phyloP scores from a whole-genome alignment of 2,329 filamentous ascomycete genomes.

The Camillea tinctor region DNA sequence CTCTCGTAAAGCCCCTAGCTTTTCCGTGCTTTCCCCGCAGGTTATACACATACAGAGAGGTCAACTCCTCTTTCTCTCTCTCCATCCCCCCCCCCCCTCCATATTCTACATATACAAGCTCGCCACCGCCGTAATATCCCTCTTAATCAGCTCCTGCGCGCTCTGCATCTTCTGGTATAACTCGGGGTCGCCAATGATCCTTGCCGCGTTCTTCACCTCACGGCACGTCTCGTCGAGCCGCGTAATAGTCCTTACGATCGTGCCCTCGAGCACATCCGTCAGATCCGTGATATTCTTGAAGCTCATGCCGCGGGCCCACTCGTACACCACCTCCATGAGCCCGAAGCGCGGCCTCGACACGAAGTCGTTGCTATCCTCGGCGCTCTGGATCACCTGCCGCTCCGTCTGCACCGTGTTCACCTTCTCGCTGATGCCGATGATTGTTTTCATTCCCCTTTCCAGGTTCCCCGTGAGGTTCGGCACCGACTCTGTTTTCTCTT shows the following conservation, averaged over 20 bases:
- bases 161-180: slow-evolving; percentile 96
- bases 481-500: slow-evolving; percentile 85
- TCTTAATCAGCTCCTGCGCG: slow-evolving; percentile 96
- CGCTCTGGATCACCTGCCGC: slow-evolving; percentile 87
- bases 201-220: slow-evolving; percentile 94
- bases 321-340: slow-evolving; percentile 95
- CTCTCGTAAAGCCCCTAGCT: too few species aligned
- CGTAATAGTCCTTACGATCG: slow-evolving; percentile 93
- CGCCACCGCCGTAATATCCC: slow-evolving; percentile 89
- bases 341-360: slow-evolving; percentile 84
- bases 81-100: too few species aligned
- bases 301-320: slow-evolving; percentile 96
- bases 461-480: slow-evolving; percentile 81
- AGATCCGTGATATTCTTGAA: slow-evolving; percentile 97
- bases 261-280: slow-evolving; percentile 95
- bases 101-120: slow-evolving; percentile 82
- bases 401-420: slow-evolving; percentile 87
- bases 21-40: too few species aligned
- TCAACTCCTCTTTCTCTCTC: too few species aligned
- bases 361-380: slow-evolving; percentile 92
- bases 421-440: slow-evolving; percentile 87
- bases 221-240: slow-evolving; percentile 92
- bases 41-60: too few species aligned
- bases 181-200: slow-evolving; percentile 90
- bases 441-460: slow-evolving; percentile 78